Percentiles rank a stretch among this genome's conserved stretches.
Evolutionary conservation across 78 protist genomes (phyloP).

Genomic region (Cavenderia fasciculata): DNA sequence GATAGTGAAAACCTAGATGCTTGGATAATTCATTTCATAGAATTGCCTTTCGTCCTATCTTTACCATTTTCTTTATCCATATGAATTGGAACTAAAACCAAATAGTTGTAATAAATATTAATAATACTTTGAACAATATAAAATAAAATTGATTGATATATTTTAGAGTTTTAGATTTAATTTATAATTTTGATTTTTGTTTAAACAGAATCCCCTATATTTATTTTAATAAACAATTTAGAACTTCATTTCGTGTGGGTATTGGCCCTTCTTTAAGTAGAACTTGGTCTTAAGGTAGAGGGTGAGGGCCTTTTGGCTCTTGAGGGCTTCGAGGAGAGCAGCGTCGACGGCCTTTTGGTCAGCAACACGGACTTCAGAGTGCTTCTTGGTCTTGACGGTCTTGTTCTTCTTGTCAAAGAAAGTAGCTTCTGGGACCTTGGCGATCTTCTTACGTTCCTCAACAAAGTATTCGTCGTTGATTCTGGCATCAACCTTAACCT

Average conservation of each 20-base stretch:
- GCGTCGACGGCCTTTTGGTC: conserved; percentile 91
- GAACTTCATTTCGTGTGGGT: conserved; percentile 93
- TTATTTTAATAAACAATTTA: too few species aligned
- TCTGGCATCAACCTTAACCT: conserved; percentile 77
- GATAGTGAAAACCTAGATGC: too few species aligned
- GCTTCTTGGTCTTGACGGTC: conserved; percentile 51
- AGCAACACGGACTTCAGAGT: conserved; percentile 82
- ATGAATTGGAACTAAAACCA: too few species aligned
- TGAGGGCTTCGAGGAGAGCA: conserved; percentile 87
- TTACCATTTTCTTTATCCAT: too few species aligned
- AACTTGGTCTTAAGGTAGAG: conserved; percentile 92
- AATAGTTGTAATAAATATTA: too few species aligned
- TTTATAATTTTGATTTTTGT: too few species aligned
- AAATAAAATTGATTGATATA: too few species aligned
- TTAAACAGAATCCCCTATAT: too few species aligned
- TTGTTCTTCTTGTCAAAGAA: conserved; percentile 69
- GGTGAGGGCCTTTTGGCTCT: conserved; percentile 71
- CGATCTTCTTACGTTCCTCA: conserved; percentile 13
- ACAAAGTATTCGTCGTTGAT: conserved; percentile 82
- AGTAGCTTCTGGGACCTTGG: conserved; percentile 58
- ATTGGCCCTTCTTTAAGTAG: conserved; percentile 87
- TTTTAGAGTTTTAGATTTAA: too few species aligned
- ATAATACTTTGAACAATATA: too few species aligned
- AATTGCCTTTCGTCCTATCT: too few species aligned
- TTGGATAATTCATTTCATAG: too few species aligned